Evolutionary conservation across 2,329 filamentous ascomycete species (phyloP).

Genomic region (Ramularia endophylla): DNA sequence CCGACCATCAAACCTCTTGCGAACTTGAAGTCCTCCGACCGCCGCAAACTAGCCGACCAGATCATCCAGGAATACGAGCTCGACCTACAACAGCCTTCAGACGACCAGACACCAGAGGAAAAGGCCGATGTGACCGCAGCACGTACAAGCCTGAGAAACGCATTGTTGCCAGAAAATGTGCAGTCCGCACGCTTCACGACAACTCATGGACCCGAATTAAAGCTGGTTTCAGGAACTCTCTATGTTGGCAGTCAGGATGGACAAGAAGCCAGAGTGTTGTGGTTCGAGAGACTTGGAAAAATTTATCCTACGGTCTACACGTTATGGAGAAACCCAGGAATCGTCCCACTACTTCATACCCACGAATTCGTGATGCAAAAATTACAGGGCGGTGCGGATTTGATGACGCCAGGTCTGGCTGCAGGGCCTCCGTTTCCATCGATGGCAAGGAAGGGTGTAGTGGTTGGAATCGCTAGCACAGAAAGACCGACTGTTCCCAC

Average conservation of each 20-base stretch:
- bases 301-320: conserved; percentile 56
- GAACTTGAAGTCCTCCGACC: conserved; percentile 61
- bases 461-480: conserved; percentile 58
- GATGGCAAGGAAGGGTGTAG: conserved; percentile 52
- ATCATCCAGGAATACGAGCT: conserved; percentile 55
- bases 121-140: conserved; percentile 39
- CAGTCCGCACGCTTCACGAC: conserved; percentile 60
- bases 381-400: conserved; percentile 57
- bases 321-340: conserved; percentile 56
- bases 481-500: conserved; percentile 56
- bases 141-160: conserved; percentile 50
- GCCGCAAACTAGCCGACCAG: conserved; percentile 60
- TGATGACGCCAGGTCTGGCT: conserved; percentile 63
- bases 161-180: conserved; percentile 57
- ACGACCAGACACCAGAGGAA: conserved; percentile 36
- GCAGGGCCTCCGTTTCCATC: conserved; percentile 58
- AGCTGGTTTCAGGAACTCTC: conserved; percentile 56
- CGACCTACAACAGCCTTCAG: conserved; percentile 13
- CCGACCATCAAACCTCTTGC: conserved; percentile 58
- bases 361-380: conserved; percentile 57
- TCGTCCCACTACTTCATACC: conserved; percentile 60
- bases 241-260: conserved; percentile 56
- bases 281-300: conserved; percentile 57
- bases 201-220: conserved; percentile 56
- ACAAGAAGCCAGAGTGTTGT: conserved; percentile 55